Percentiles rank a stretch among this genome's conserved stretches.
These are phyloP conservation scores for Rhynchospora pubera DNA, from an alignment of 176 grass and related monocot species.

Conservation along the genomic window DNA sequence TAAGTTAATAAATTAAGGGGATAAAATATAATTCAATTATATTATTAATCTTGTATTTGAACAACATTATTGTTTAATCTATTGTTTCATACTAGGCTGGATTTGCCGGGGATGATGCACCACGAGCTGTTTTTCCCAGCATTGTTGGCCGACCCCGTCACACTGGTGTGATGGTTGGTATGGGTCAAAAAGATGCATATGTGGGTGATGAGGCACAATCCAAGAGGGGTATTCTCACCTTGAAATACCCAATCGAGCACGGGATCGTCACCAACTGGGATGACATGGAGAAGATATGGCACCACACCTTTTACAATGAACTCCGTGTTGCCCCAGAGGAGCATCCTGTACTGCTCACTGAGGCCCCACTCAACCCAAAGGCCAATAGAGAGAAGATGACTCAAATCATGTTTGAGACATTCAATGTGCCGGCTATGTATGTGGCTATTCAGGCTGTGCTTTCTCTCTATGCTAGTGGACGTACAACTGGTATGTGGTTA, in stretches of 20 bases:
- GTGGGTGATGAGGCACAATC: conserved; percentile 88
- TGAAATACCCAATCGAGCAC: conserved; percentile 86
- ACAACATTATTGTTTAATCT: neutral
- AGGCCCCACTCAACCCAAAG: conserved; percentile 81
- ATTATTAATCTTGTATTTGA: neutral
- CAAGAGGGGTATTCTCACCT: conserved; percentile 73
- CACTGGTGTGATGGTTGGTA: conserved; percentile 89
- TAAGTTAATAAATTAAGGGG: neutral
- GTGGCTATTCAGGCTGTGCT: conserved; percentile 84
- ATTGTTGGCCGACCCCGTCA: conserved; percentile 83
- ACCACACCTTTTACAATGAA: conserved; percentile 88
- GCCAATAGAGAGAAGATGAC: conserved; percentile 93
- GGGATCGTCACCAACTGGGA: conserved; percentile 85
- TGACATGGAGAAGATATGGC: conserved; percentile 95
- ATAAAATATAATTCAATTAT: neutral
- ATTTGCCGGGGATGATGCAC: conserved; percentile 87
- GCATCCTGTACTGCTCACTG: conserved; percentile 65
- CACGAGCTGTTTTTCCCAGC: conserved; percentile 80
- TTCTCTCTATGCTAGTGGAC: conserved; percentile 68
- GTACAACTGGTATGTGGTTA: conserved; percentile 55
- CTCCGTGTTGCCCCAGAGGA: conserved; percentile 80
- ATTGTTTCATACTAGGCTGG: conserved; percentile 45
- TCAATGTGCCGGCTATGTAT: conserved; percentile 76
- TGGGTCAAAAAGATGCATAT: conserved; percentile 91
- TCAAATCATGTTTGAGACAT: conserved; percentile 92